A percentile compares a stretch with the other conserved stretches of the same genome.
phyloP scores from a whole-genome alignment of 495 filamentous ascomycete species.

The Podospora appendiculata region DNA sequence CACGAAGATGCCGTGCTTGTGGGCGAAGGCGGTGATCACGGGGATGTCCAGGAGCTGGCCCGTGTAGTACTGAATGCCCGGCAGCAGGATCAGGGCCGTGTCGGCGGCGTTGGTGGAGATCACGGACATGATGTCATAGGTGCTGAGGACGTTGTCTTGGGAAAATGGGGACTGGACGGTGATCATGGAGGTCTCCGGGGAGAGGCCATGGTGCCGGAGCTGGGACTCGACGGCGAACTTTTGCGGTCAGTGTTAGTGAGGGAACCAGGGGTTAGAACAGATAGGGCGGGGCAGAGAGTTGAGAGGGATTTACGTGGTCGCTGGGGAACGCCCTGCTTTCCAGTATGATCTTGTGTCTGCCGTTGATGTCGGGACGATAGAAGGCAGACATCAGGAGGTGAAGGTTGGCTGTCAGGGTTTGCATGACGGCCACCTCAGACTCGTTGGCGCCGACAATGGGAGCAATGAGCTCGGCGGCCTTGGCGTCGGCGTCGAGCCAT shows the following conservation, averaged over 20 bases:
- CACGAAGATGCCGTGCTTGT: slow-evolving; percentile 64
- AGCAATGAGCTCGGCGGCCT: slow-evolving; percentile 64
- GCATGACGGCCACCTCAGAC: slow-evolving; percentile 87
- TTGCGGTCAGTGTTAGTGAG: slow-evolving; percentile 21
- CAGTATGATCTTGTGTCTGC: slow-evolving; percentile 80
- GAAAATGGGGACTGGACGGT: slow-evolving; percentile 56
- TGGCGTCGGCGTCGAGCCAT: slow-evolving; percentile 75
- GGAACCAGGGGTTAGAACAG: not conserved
- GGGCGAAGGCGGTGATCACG: slow-evolving; percentile 75
- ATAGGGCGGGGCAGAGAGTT: not conserved
- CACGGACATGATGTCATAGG: slow-evolving; percentile 62
- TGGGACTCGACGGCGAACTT: slow-evolving; percentile 82
- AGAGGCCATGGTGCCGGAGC: slow-evolving; percentile 67
- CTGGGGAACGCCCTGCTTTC: slow-evolving; percentile 93
- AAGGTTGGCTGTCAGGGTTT: slow-evolving; percentile 84
- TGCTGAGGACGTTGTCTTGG: slow-evolving; percentile 50
- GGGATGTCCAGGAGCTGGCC: slow-evolving; percentile 86
- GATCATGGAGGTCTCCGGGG: slow-evolving; percentile 64
- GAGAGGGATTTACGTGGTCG: slow-evolving; percentile 56
- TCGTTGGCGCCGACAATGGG: slow-evolving; percentile 75
- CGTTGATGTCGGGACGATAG: slow-evolving; percentile 65
- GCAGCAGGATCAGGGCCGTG: slow-evolving; percentile 76
- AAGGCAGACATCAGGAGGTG: slow-evolving; percentile 89
- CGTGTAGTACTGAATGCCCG: slow-evolving; percentile 91
- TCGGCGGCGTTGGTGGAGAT: slow-evolving; percentile 70